Base-by-base conservation (phyloP, 345 rosid species). In the Fremontodendron californicum region DNA sequence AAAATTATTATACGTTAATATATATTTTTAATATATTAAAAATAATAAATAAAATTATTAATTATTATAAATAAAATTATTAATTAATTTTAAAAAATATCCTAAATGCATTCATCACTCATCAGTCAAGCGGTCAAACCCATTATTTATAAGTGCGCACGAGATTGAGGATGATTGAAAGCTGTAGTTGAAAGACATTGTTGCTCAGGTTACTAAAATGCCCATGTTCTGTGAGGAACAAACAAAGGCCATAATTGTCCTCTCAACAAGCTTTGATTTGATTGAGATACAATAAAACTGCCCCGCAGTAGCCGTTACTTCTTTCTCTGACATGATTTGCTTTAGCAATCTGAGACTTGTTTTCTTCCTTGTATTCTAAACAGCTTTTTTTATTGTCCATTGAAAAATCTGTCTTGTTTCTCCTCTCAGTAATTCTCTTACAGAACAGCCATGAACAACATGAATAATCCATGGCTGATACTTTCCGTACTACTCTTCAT, bases 391-490 rank as follows among this genome's bases (percentile, higher is more conserved):
- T 23, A 10, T 19, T 4, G 2, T 19, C 19, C 6, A 37, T 18
- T 18, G 12, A 68, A 68, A 68, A 13, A 25, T 68, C 37, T 45
- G 73, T 23, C 35, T 68, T 21, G 73, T 45, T 68, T 45, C 52
- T 45, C 6, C 31, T n/a, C 2, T 23, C 63, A 31, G 16, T 19
- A 55, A 52, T 12, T 13, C 21, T 27, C 35, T 57, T 11, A 27
- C 64, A 31, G 21, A 21, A 9, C 80, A 45, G 80, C 81, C 78
- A 84, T 81, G 89, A 82, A 79, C 58, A 21, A 9, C 21, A 66
- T 9, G 39, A 74, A 63, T n/a, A 40, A 60, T 37, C 75, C 63
- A 51, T 31, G 77, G 77, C 49, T 55, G 31, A 21, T 69, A 45
- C 37, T 81, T 54, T 43, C 37, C n/a, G 5, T 76, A 10, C 33